Evolutionary conservation across 2,329 filamentous ascomycete genomes (phyloP).

Genomic region (Ramularia endophylla): DNA sequence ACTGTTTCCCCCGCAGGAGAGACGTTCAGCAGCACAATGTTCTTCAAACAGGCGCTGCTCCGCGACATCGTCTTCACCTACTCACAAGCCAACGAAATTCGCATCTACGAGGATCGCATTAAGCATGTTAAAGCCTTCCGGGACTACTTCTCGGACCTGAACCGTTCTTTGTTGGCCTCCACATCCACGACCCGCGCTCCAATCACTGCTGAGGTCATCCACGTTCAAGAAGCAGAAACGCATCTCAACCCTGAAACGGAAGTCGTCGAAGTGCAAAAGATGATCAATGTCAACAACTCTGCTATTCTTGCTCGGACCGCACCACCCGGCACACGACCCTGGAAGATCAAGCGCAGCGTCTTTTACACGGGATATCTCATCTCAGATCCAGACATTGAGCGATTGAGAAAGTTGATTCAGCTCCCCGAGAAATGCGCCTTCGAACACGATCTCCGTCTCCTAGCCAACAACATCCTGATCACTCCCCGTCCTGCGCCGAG

Average conservation of each 20-base stretch:
- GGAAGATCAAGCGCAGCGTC: constrained; percentile 78
- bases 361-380: constrained; percentile 94
- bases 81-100: constrained; percentile 69
- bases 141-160: constrained; percentile 75
- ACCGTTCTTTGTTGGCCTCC: constrained; percentile 49
- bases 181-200: constrained; percentile 45
- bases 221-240: constrained; percentile 70
- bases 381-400: constrained; percentile 61
- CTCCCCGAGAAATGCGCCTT: constrained; percentile 53
- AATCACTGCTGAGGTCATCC: constrained; percentile 74
- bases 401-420: constrained; percentile 63
- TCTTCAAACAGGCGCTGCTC: constrained; percentile 86
- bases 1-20: constrained; percentile 73
- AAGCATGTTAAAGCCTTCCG: constrained; percentile 74
- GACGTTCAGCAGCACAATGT: constrained; percentile 74
- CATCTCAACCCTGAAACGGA: constrained; percentile 72
- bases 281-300: constrained; percentile 82
- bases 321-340: constrained; percentile 41
- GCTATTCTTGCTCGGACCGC: constrained; percentile 45
- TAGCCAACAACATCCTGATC: constrained; percentile 90
- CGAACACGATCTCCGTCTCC: constrained; percentile 67
- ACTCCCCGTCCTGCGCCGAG: constrained; percentile 68
- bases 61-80: constrained; percentile 81
- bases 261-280: constrained; percentile 75
- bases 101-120: constrained; percentile 58